These are phyloP conservation scores for Yueomyces sp. DNA, from an alignment of 805 yeast genomes.

Conservation along the genomic window DNA sequence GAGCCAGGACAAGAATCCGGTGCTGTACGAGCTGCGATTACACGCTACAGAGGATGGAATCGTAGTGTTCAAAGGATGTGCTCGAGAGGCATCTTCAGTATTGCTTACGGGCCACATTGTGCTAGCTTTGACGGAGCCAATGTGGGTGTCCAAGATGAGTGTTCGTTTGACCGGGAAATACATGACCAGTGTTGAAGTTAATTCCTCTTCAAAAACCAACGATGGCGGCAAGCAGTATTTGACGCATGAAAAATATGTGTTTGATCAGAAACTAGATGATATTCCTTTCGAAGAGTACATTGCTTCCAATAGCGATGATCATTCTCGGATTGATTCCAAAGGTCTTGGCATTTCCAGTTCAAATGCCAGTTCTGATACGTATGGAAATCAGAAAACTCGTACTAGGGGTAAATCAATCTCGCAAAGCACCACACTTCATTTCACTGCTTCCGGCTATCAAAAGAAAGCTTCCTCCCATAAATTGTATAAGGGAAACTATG, in stretches of 20 bases:
- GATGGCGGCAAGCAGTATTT: constrained; percentile 33
- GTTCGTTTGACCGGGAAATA: constrained; percentile 55
- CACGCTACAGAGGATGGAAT: constrained; percentile 67
- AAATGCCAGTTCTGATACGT: constrained; percentile 10
- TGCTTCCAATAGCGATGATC: constrained; percentile 5
- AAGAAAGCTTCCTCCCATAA: background rate
- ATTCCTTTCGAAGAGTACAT: constrained; percentile 37
- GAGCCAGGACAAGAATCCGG: constrained; percentile 11
- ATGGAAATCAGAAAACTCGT: constrained; percentile 2
- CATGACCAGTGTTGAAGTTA: constrained; percentile 37
- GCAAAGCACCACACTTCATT: background rate
- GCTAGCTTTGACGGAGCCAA: constrained; percentile 62
- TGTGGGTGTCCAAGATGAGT: constrained; percentile 48
- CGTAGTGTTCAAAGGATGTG: constrained; percentile 64
- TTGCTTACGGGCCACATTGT: constrained; percentile 68
- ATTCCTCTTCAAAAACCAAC: constrained; percentile 27
- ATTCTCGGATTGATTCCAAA: constrained; percentile 3
- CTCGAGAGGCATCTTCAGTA: constrained; percentile 65
- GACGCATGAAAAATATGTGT: constrained; percentile 48
- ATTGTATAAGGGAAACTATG: constrained; percentile 61
- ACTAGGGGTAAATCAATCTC: background rate
- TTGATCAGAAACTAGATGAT: constrained; percentile 68
- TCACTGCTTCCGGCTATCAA: background rate
- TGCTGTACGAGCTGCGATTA: constrained; percentile 43
- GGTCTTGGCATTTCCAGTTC: constrained; percentile 1